Conservation (phyloP, 2,329 filamentous ascomycete genomes). For the Calonectria pseudoreteaudii region DNA sequence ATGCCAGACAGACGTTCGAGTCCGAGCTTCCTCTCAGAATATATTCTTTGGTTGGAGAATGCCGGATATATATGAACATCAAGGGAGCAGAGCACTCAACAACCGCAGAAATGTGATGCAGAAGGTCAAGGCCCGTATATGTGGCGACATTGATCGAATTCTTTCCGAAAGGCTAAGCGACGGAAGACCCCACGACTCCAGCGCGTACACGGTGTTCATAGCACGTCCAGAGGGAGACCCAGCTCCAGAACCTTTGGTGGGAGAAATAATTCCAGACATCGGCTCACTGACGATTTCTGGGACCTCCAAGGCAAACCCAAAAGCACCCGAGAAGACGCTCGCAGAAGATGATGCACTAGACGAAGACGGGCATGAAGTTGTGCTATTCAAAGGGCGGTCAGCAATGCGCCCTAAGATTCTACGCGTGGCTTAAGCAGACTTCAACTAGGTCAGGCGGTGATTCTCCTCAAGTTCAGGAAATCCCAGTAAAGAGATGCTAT, state of each 20-base stretch:
- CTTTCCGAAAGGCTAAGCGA: constrained; percentile 9
- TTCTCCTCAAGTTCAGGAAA: not conserved
- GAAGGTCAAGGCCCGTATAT: constrained; percentile 10
- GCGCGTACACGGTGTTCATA: not conserved
- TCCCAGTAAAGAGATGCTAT: not conserved
- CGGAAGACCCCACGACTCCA: constrained; percentile 21
- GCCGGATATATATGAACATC: constrained; percentile 11
- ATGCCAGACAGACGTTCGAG: constrained; percentile 16
- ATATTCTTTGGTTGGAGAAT: constrained; percentile 18
- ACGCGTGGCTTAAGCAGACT: not conserved
- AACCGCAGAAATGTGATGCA: not conserved
- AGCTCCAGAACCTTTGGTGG: not conserved
- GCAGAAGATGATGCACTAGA: not conserved
- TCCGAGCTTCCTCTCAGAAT: constrained; percentile 8
- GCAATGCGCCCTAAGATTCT: not conserved
- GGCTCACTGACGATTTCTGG: not conserved
- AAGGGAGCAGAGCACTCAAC: not conserved
- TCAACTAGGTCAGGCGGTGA: not conserved
- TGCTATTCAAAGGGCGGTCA: not conserved
- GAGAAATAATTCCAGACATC: not conserved
- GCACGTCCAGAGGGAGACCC: not conserved
- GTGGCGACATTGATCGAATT: not conserved
- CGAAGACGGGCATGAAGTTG: not conserved
- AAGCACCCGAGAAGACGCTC: accelerated
- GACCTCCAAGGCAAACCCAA: too few relatives aligned